Percentiles rank a stretch among this genome's conserved stretches.
These are phyloP conservation scores for Pythium utonaiense DNA, from an alignment of 352 stramenopile genomes.

Conservation along the genomic window DNA sequence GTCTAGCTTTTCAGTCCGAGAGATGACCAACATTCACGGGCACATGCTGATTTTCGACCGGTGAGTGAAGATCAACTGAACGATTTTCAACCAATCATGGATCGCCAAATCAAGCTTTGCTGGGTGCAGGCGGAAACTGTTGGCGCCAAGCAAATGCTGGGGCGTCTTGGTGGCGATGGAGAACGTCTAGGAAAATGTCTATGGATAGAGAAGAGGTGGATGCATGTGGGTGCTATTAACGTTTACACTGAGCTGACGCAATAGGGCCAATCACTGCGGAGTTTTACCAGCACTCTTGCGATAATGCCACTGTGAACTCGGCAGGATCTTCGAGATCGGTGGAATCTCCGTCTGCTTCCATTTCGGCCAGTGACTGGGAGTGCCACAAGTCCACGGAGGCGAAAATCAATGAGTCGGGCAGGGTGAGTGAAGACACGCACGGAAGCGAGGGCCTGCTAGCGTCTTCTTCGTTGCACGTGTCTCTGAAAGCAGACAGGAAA, in stretches of 20 bases:
- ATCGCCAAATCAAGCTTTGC: constrained; percentile 1
- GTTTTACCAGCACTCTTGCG: constrained; percentile 21
- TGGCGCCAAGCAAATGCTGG: neutral
- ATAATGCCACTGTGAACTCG: constrained; percentile 8
- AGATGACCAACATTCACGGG: constrained; percentile 21
- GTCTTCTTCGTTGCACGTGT: neutral
- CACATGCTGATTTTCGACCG: constrained; percentile 2
- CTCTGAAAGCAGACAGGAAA: neutral
- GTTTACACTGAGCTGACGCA: neutral
- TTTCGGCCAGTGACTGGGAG: constrained; percentile 12
- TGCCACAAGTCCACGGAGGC: constrained; percentile 16
- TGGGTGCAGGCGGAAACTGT: constrained; percentile 15
- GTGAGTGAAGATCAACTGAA: constrained; percentile 20
- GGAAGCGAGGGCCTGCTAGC: neutral
- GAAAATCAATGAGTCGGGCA: constrained; percentile 5
- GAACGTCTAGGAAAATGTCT: neutral
- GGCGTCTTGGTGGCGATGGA: neutral
- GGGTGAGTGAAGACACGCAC: constrained; percentile 12
- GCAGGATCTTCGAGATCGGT: constrained; percentile 16
- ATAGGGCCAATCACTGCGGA: neutral
- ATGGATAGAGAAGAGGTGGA: neutral
- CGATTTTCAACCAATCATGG: constrained; percentile 19
- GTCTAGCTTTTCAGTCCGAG: neutral
- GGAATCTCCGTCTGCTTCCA: constrained; percentile 3
- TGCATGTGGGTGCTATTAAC: neutral